A percentile compares a stretch with the other conserved stretches of the same genome.
Conservation (phyloP, 176 grass and related monocot species). For the Calamus simplicifolius region DNA sequence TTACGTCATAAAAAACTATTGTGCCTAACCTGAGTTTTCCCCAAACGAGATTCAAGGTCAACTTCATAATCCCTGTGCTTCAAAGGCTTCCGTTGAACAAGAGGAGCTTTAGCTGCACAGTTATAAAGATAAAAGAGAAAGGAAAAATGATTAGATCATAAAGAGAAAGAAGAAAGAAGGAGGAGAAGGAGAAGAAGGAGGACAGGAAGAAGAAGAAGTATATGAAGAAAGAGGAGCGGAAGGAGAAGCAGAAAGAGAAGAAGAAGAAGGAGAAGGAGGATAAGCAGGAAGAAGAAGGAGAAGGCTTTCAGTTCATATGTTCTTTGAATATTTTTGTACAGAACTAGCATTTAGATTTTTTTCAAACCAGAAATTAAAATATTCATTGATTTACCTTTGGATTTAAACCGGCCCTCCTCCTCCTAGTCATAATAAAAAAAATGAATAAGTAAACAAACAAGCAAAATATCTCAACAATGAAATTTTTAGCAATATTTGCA, state of each 20-base stretch:
- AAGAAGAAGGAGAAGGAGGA: too few relatives aligned
- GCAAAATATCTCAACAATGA: background rate
- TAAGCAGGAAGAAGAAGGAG: too few relatives aligned
- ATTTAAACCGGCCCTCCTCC: slow-evolving; percentile 47
- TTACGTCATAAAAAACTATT: too few relatives aligned
- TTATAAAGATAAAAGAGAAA: slow-evolving; percentile 4
- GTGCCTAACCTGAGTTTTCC: slow-evolving; percentile 75
- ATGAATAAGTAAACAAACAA: slow-evolving; percentile 7
- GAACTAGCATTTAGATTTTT: too few relatives aligned
- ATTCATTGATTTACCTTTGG: slow-evolving; percentile 46
- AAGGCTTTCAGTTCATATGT: too few relatives aligned
- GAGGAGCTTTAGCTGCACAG: slow-evolving; percentile 59
- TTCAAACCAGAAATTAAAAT: too few relatives aligned
- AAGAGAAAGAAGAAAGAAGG: background rate
- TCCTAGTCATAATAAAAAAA: slow-evolving; percentile 8
- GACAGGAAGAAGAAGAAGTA: too few relatives aligned
- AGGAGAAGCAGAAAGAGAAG: too few relatives aligned
- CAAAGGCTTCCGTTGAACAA: slow-evolving; percentile 85
- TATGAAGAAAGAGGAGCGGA: too few relatives aligned
- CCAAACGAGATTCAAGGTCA: slow-evolving; percentile 90
- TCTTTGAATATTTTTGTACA: too few relatives aligned
- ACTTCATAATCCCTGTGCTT: slow-evolving; percentile 99
- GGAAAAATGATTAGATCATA: background rate
- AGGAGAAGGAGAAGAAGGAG: too few relatives aligned
- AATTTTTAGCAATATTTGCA: too few relatives aligned